Conservation (phyloP, 768 basidiomycete genomes). For the Guyanaporus albipodus region DNA sequence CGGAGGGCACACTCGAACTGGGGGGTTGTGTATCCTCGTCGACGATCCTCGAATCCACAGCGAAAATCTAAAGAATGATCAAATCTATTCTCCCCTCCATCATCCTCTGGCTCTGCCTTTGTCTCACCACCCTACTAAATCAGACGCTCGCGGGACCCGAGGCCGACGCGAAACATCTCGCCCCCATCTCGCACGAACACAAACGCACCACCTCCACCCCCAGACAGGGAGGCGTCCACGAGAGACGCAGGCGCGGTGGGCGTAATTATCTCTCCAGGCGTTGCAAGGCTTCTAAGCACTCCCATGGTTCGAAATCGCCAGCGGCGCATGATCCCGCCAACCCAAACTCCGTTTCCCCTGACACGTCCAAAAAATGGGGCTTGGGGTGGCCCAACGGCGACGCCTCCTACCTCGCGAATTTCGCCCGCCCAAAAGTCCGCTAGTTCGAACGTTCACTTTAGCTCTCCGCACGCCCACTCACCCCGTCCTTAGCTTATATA, state of each 20-base stretch:
- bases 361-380: constrained; percentile 47
- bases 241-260: constrained; percentile 16
- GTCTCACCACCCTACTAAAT: background rate
- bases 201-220: background rate
- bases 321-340: background rate
- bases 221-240: constrained; percentile 2
- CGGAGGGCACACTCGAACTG: background rate
- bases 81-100: constrained; percentile 7
- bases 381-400: constrained; percentile 65
- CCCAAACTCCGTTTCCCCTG: background rate
- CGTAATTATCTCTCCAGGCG: constrained; percentile 13
- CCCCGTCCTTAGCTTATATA: constrained; percentile 44
- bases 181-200: background rate
- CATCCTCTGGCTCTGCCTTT: constrained; percentile 9
- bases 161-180: constrained; percentile 1
- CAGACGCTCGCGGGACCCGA: constrained; percentile 3
- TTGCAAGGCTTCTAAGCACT: constrained; percentile 12
- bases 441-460: constrained; percentile 34
- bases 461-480: background rate
- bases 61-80: constrained; percentile 10
- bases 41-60: background rate
- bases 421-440: constrained; percentile 40
- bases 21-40: background rate
- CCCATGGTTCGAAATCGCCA: constrained; percentile 4
- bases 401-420: constrained; percentile 46